These are phyloP conservation scores for Argentina anserina DNA, from an alignment of 306 rosid genomes.

Conservation along the genomic window DNA sequence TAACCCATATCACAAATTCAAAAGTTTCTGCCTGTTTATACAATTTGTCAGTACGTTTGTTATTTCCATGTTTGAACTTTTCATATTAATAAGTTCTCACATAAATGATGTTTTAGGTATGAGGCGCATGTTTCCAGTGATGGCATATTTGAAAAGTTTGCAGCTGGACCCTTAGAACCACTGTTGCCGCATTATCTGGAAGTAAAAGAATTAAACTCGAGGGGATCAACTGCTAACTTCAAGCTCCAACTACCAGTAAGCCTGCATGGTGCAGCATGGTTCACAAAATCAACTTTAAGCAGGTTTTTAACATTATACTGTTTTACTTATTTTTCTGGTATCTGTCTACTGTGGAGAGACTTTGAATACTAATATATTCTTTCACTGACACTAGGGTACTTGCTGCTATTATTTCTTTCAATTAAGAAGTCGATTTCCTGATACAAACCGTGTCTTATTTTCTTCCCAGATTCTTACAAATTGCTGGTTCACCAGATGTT, in stretches of 20 bases:
- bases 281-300: slow-evolving; percentile 69
- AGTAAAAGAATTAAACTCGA: slow-evolving; percentile 46
- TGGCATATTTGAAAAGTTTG: slow-evolving; percentile 48
- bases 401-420: slow-evolving; percentile 7
- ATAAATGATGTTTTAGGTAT: slow-evolving; percentile 43
- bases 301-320: slow-evolving; percentile 48
- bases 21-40: neutral
- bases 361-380: neutral
- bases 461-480: slow-evolving; percentile 61
- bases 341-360: neutral
- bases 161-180: slow-evolving; percentile 57
- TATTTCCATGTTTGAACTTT: neutral
- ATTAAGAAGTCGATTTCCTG: slow-evolving; percentile 5
- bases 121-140: slow-evolving; percentile 56
- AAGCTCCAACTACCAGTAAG: slow-evolving; percentile 56
- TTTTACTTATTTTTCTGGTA: slow-evolving; percentile 14
- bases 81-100: neutral
- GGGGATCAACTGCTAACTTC: slow-evolving; percentile 54
- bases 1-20: neutral
- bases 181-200: slow-evolving; percentile 63
- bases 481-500: slow-evolving; percentile 60
- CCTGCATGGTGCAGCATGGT: slow-evolving; percentile 61
- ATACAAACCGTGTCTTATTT: slow-evolving; percentile 16
- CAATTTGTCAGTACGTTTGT: neutral
- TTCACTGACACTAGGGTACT: neutral